Base-by-base conservation (phyloP, 257 asterid genomes). In the Solanum infundibuliforme region DNA sequence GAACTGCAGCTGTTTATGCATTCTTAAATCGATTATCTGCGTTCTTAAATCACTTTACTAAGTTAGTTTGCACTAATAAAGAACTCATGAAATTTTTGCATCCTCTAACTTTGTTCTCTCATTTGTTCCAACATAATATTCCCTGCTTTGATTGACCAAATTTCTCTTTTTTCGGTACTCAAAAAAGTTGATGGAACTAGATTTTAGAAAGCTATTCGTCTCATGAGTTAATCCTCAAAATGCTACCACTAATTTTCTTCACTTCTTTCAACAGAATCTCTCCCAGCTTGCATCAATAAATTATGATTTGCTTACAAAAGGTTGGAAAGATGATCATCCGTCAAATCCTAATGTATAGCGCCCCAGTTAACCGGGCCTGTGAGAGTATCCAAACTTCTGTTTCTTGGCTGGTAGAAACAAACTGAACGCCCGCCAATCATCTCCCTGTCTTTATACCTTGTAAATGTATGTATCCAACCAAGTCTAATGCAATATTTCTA, bases 241-340 rank as follows among this genome's bases (percentile, higher is more conserved):
- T 79, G 65, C 7, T 43, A 43, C 38, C 20, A 25, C 68, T 74
- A 29, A 8, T 83, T n/a, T 55, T 86, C 55, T 69, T 52, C 58
- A 12, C 14, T 60, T 27, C 46, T 43, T 75, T 76, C 39, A n/a
- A 71, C 98, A 96, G 98, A 96, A 96, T 91, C 96, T 95, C 84
- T 95, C 99, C 58, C 99, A 96, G 93, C 99, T 96, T n/a, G 99
- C 98, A 12, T 95, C 98, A 14, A 96, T 96, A 90, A 96, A 96
- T 73, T 96, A 96, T 72, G 99, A 96, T 93, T 90, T 96, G 94
- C 98, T 96, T 83, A 92, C 97, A 4, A 96, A 96, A 90, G 99
- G 99, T 83, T 93, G 92, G 93, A 96, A 96, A 92, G 99, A 95
- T 4, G 98, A 95, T 48, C 94, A 92, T 3, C 92, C 96, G 16